A percentile compares a stretch with the other conserved stretches of the same genome.
phyloP scores from a whole-genome alignment of 129 eudicot genomes.

The Mikania micrantha region DNA sequence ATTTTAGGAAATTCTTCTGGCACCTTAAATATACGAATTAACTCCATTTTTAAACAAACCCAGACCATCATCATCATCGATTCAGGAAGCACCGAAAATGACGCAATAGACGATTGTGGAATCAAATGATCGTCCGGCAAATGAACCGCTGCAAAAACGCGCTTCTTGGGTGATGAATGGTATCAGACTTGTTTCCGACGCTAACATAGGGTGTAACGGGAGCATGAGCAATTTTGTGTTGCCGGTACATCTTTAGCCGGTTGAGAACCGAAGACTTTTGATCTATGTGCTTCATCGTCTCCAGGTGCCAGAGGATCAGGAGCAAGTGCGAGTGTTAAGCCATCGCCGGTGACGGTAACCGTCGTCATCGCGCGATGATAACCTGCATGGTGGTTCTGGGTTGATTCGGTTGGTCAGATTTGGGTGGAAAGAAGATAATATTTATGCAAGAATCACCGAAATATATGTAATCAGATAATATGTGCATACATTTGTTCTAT shows the following conservation, averaged over 20 bases:
- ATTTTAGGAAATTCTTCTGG: too few relatives aligned
- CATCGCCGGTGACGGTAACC: too few relatives aligned
- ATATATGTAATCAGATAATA: too few relatives aligned
- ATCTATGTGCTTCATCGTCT: conserved; percentile 30
- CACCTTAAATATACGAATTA: too few relatives aligned
- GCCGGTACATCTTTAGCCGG: conserved; percentile 24
- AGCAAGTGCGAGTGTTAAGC: conserved; percentile 27
- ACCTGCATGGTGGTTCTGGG: too few relatives aligned
- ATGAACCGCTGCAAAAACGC: conserved; percentile 15
- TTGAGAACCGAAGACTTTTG: conserved; percentile 24
- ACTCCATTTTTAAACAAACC: too few relatives aligned
- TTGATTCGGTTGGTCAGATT: too few relatives aligned
- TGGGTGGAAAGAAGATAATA: too few relatives aligned
- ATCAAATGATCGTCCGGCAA: conserved; percentile 41
- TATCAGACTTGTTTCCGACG: conserved; percentile 14
- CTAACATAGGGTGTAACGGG: conserved; percentile 3
- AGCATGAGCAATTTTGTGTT: conserved; percentile 12
- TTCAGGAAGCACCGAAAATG: conserved; percentile 15
- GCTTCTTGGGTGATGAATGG: conserved; percentile 25
- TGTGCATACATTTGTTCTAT: too few relatives aligned
- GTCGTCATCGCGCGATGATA: too few relatives aligned
- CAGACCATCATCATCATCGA: too few relatives aligned
- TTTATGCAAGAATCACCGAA: too few relatives aligned
- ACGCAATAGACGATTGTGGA: conserved; percentile 45
- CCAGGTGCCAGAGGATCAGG: conserved; percentile 26